Percentiles rank a stretch among this genome's conserved stretches.
Conservation (phyloP, 23 red algal genomes). For the Gracilaria domingensis region DNA sequence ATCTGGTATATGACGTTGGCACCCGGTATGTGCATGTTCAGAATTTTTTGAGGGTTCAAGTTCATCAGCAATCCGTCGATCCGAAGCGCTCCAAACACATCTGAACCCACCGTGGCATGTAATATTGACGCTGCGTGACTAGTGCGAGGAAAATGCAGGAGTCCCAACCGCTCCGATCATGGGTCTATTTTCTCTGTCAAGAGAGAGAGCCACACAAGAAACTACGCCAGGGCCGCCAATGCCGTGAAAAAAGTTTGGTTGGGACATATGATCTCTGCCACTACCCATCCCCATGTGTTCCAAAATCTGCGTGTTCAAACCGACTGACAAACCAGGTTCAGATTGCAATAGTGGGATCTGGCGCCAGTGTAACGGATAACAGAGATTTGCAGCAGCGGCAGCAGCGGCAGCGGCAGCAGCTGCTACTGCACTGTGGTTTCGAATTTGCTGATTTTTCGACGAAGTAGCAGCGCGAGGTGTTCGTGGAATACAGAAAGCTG, state of each 20-base stretch:
- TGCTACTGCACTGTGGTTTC: slow-evolving; percentile 10
- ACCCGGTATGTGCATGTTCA: slow-evolving; percentile 1
- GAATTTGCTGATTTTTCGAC: not conserved
- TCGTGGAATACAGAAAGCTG: not conserved
- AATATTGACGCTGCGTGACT: not conserved
- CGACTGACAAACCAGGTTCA: slow-evolving; percentile 7
- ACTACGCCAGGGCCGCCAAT: not conserved
- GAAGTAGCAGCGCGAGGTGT: not conserved
- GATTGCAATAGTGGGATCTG: not conserved
- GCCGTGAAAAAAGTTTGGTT: not conserved
- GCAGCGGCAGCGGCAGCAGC: slow-evolving; percentile 58
- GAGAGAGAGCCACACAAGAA: not conserved
- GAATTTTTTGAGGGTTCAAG: slow-evolving; percentile 11
- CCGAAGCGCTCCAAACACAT: not conserved
- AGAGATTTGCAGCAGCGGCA: slow-evolving; percentile 14
- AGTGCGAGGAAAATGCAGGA: not conserved
- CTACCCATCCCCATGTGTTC: slow-evolving; percentile 7
- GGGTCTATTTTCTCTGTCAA: slow-evolving; percentile 1
- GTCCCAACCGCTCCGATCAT: slow-evolving; percentile 10
- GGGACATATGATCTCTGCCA: slow-evolving; percentile 25
- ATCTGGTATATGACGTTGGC: not conserved
- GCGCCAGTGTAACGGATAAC: not conserved
- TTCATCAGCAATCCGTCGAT: not conserved
- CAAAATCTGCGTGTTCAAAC: slow-evolving; percentile 8
- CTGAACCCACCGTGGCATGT: not conserved